Percentiles rank a stretch among this genome's conserved stretches.
Evolutionary conservation across 2,329 filamentous ascomycete species (phyloP).

Genomic region (Coleophoma crateriformis): DNA sequence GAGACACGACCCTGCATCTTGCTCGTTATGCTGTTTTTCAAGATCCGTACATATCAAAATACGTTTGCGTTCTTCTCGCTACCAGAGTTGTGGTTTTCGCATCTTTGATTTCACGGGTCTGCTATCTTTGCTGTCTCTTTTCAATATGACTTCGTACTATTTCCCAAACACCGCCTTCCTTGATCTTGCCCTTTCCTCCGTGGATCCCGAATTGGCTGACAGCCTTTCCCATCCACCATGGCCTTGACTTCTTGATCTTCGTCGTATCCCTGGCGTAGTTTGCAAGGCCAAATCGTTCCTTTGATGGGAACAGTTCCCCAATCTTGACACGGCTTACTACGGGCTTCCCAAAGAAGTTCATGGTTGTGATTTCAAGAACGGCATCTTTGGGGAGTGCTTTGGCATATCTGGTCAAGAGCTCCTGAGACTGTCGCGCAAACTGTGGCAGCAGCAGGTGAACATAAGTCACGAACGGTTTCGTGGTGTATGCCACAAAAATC

Average conservation of each 20-base stretch:
- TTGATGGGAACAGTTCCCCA: constrained; percentile 18
- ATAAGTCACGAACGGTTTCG: constrained; percentile 66
- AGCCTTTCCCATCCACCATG: constrained; percentile 23
- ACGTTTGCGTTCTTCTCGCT: no score
- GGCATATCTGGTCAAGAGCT: constrained; percentile 46
- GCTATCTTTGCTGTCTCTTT: neutral
- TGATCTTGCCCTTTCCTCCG: constrained; percentile 12
- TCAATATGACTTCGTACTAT: constrained; percentile 9
- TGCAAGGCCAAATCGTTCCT: constrained; percentile 22
- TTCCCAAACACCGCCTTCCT: constrained; percentile 21
- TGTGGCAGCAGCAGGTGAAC: constrained; percentile 65
- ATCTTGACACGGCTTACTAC: constrained; percentile 20
- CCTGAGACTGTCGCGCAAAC: constrained; percentile 55
- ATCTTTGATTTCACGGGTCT: neutral
- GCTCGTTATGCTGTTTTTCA: no score
- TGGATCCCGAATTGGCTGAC: constrained; percentile 22
- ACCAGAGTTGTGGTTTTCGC: no score
- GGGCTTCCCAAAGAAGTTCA: constrained; percentile 33
- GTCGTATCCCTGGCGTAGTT: constrained; percentile 23
- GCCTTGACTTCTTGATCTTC: constrained; percentile 12
- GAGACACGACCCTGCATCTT: no score
- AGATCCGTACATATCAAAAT: no score
- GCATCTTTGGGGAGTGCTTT: constrained; percentile 38
- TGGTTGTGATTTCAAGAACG: constrained; percentile 31
- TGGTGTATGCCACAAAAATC: constrained; percentile 56